Percentiles rank a stretch among this genome's conserved stretches.
phyloP scores from a whole-genome alignment of 2,329 filamentous ascomycete species.

The Xylariaceae sp. region DNA sequence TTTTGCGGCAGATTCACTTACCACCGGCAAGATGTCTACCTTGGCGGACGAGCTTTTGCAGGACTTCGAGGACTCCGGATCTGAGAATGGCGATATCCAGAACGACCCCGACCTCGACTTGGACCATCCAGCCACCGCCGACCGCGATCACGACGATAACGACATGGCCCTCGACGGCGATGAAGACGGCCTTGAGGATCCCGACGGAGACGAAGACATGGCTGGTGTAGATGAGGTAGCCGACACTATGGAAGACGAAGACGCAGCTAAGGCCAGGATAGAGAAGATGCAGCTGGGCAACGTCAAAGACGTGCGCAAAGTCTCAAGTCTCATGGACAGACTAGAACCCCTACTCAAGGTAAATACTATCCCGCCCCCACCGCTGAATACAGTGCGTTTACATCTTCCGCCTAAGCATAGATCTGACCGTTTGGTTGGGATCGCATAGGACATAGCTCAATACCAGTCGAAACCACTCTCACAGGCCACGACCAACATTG shows the following conservation, averaged over 20 bases:
- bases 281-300: constrained; percentile 76
- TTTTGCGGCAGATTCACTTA: background rate
- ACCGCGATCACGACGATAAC: constrained; percentile 33
- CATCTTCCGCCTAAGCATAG: constrained; percentile 57
- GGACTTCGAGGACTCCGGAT: constrained; percentile 83
- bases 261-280: constrained; percentile 71
- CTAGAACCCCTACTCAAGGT: constrained; percentile 79
- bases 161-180: constrained; percentile 59
- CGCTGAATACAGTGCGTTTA: constrained; percentile 52
- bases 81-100: constrained; percentile 64
- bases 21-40: constrained; percentile 65
- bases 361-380: constrained; percentile 39
- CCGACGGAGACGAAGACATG: constrained; percentile 59
- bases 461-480: constrained; percentile 67
- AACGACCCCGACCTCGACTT: constrained; percentile 44
- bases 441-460: constrained; percentile 71
- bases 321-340: constrained; percentile 76
- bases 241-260: constrained; percentile 57
- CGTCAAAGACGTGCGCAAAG: constrained; percentile 74
- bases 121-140: constrained; percentile 38
- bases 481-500: constrained; percentile 62
- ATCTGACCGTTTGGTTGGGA: constrained; percentile 60
- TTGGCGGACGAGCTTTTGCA: constrained; percentile 89
- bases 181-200: constrained; percentile 46
- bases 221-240: constrained; percentile 42